Evolutionary conservation across 257 asterid species (phyloP).

Genomic region (Thymus quinquecostatus): DNA sequence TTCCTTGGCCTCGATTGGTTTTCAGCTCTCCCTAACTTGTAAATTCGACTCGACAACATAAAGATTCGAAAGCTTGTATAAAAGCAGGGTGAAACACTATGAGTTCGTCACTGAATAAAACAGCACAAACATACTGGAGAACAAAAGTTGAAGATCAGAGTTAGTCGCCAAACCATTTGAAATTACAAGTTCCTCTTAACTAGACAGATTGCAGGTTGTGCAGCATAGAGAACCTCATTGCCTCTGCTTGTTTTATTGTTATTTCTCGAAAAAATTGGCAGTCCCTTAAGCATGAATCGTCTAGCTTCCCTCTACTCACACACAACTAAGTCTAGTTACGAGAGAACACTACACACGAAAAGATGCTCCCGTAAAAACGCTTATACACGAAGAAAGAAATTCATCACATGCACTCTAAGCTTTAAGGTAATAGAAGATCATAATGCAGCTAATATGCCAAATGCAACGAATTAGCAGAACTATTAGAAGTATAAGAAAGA

Average conservation of each 20-base stretch:
- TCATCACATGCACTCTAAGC: too few species aligned
- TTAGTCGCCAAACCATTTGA: neutral
- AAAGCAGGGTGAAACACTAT: conserved; percentile 74
- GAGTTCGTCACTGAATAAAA: conserved; percentile 35
- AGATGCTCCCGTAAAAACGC: too few species aligned
- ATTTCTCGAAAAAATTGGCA: conserved; percentile 62
- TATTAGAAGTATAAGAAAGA: too few species aligned
- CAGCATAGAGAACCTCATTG: conserved; percentile 56
- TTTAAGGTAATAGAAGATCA: too few species aligned
- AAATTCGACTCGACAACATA: conserved; percentile 81
- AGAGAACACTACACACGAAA: neutral
- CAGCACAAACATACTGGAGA: neutral
- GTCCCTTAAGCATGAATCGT: conserved; percentile 86
- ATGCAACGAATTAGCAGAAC: too few species aligned
- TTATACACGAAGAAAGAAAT: too few species aligned
- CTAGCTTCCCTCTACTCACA: conserved; percentile 92
- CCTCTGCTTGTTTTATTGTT: conserved; percentile 81
- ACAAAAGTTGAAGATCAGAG: neutral
- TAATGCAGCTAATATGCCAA: too few species aligned
- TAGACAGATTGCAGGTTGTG: conserved; percentile 69
- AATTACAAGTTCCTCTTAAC: conserved; percentile 71
- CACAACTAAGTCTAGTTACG: conserved; percentile 22
- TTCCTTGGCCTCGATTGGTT: conserved; percentile 76
- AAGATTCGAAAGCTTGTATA: conserved; percentile 68
- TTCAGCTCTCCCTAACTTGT: conserved; percentile 84